phyloP scores from a whole-genome alignment of 2,329 filamentous ascomycete genomes.

The Fusarium brachygibbosum region DNA sequence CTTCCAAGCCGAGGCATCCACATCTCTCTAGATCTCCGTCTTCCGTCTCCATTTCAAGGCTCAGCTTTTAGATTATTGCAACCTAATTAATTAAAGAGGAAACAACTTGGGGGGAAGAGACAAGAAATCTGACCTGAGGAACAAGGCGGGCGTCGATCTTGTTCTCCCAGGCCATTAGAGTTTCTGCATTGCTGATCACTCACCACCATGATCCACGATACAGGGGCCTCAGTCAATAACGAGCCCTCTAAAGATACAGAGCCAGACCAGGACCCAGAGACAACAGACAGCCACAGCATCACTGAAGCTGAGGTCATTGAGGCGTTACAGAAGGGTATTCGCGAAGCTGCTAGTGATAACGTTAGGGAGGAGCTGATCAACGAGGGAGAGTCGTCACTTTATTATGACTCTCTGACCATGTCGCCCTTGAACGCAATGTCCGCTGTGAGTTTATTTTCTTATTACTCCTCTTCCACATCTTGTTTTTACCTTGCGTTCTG shows the following conservation, averaged over 20 bases:
- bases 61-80: conserved; percentile 6
- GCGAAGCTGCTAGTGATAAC: conserved; percentile 38
- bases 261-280: no score
- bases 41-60: conserved; percentile 9
- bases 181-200: conserved; percentile 24
- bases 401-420: conserved; percentile 71
- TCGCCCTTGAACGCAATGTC: conserved; percentile 67
- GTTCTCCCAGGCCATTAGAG: conserved; percentile 18
- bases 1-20: conserved; percentile 33
- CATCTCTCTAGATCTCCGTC: neutral
- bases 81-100: conserved; percentile 1
- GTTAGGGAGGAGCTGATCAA: conserved; percentile 39
- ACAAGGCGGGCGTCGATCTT: conserved; percentile 20
- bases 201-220: conserved; percentile 41
- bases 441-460: conserved; percentile 60
- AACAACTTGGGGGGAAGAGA: neutral
- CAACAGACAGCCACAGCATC: conserved; percentile 37
- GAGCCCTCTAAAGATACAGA: conserved; percentile 23
- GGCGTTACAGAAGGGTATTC: conserved; percentile 42
- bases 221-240: conserved; percentile 23
- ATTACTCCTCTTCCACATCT: conserved; percentile 1
- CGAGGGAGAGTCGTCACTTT: conserved; percentile 60
- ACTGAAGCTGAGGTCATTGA: conserved; percentile 49
- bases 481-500: neutral
- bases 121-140: conserved; percentile 10